Evolutionary conservation across 1,284 basidiomycete genomes (phyloP).

Genomic region (Macrocystidia cucumis): DNA sequence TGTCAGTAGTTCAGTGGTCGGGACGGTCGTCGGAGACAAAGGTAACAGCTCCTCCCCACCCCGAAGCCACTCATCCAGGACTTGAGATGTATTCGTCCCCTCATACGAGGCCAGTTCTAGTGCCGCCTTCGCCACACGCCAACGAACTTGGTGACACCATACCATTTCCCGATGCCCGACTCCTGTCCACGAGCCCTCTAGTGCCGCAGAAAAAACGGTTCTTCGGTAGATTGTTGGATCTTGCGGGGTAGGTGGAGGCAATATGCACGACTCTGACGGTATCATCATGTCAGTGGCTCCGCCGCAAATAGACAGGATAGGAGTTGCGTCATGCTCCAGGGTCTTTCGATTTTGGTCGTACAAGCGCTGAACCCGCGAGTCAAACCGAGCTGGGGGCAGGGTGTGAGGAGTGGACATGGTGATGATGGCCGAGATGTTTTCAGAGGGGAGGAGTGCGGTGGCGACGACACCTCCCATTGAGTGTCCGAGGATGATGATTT

Average conservation of each 20-base stretch:
- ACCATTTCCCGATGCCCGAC: slow-evolving; percentile 96
- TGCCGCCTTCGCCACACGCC: slow-evolving; percentile 75
- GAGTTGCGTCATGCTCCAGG: slow-evolving; percentile 36
- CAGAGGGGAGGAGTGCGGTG: slow-evolving; percentile 58
- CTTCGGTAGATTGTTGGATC: slow-evolving; percentile 38
- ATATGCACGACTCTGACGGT: slow-evolving; percentile 83
- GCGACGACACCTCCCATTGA: slow-evolving; percentile 99
- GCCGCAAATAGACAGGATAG: slow-evolving; percentile 86
- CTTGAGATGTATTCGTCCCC: slow-evolving; percentile 19
- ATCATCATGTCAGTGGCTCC: slow-evolving; percentile 92
- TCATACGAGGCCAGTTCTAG: slow-evolving; percentile 48
- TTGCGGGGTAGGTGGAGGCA: slow-evolving; percentile 32
- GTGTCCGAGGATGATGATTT: slow-evolving; percentile 81
- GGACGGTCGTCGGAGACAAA: slow-evolving; percentile 4
- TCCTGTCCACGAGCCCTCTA: slow-evolving; percentile 90
- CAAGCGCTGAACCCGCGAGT: slow-evolving; percentile 69
- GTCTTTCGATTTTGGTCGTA: slow-evolving; percentile 42
- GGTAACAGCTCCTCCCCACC: slow-evolving; percentile 44
- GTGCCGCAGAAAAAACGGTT: slow-evolving; percentile 79
- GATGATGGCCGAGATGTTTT: slow-evolving; percentile 71
- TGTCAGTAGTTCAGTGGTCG: slow-evolving; percentile 9
- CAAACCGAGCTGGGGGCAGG: slow-evolving; percentile 85
- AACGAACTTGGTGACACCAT: slow-evolving; percentile 97
- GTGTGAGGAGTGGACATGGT: slow-evolving; percentile 95
- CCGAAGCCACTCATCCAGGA: slow-evolving; percentile 58